phyloP scores from a whole-genome alignment of 768 basidiomycete genomes.

The Collybia sp. region DNA sequence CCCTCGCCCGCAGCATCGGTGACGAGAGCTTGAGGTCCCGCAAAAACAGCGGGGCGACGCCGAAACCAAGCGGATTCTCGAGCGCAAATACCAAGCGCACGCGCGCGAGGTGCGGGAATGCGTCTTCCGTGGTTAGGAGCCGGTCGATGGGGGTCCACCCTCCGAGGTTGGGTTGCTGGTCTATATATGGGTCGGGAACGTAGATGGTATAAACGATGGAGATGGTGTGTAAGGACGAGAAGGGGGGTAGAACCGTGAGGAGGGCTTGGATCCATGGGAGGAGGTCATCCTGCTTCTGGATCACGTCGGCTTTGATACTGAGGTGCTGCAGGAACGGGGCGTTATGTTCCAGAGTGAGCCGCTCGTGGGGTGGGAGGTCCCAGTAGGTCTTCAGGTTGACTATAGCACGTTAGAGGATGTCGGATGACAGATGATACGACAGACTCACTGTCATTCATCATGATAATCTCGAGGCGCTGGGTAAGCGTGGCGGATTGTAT shows the following conservation, averaged over 20 bases:
- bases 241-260: slow-evolving; percentile 13
- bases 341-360: slow-evolving; percentile 19
- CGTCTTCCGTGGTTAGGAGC: slow-evolving; percentile 13
- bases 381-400: slow-evolving; percentile 14
- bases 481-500: slow-evolving; percentile 16
- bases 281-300: slow-evolving; percentile 21
- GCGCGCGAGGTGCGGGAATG: slow-evolving; percentile 14
- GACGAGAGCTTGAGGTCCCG: slow-evolving; percentile 21
- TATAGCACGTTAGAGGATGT: background rate
- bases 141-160: slow-evolving; percentile 20
- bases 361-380: slow-evolving; percentile 10
- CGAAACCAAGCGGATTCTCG: slow-evolving; percentile 24
- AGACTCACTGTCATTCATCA: slow-evolving; percentile 20
- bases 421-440: background rate
- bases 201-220: slow-evolving; percentile 20
- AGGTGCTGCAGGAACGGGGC: slow-evolving; percentile 13
- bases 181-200: slow-evolving; percentile 25
- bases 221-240: slow-evolving; percentile 13
- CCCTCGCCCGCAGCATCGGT: slow-evolving; percentile 16
- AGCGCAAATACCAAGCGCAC: slow-evolving; percentile 23
- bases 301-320: slow-evolving; percentile 19
- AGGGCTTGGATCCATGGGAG: slow-evolving; percentile 21
- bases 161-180: slow-evolving; percentile 19
- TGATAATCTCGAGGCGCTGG: slow-evolving; percentile 15
- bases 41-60: slow-evolving; percentile 23